Conservation (phyloP, 2,329 filamentous ascomycete genomes). For the Blastomyces parvus region DNA sequence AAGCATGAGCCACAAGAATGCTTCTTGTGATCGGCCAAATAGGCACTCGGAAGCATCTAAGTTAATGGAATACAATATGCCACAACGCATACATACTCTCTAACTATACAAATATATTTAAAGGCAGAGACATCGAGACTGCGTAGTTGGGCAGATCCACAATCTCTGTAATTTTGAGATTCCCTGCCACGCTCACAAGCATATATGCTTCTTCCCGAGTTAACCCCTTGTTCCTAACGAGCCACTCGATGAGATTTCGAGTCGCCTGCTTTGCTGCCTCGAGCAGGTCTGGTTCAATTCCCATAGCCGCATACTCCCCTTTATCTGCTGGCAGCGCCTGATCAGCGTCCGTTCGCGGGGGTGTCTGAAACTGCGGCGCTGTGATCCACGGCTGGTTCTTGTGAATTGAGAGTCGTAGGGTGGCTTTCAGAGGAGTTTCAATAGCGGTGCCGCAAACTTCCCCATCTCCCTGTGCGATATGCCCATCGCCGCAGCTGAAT, state of each 20-base stretch:
- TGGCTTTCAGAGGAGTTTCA: constrained; percentile 45
- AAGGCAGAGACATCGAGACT: constrained; percentile 42
- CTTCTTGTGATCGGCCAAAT: not conserved
- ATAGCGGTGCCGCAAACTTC: constrained; percentile 50
- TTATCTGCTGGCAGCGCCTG: constrained; percentile 21
- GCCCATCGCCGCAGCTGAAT: constrained; percentile 47
- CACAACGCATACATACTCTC: not conserved
- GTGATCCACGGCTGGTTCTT: constrained; percentile 40
- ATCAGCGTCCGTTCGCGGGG: constrained; percentile 18
- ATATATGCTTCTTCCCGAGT: constrained; percentile 44
- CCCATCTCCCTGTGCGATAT: constrained; percentile 47
- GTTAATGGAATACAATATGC: not conserved
- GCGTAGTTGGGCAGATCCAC: constrained; percentile 48
- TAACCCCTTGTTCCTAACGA: constrained; percentile 40
- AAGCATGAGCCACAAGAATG: not conserved
- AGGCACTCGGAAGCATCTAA: not conserved
- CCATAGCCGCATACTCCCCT: constrained; percentile 41
- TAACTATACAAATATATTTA: constrained; percentile 40
- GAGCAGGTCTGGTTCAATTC: constrained; percentile 39
- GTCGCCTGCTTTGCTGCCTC: constrained; percentile 43
- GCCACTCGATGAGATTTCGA: constrained; percentile 42
- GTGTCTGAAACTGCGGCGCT: constrained; percentile 42
- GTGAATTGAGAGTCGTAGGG: constrained; percentile 41
- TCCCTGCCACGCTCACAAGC: constrained; percentile 42
- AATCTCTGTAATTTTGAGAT: constrained; percentile 44